Evolutionary conservation across 2,329 filamentous ascomycete species (phyloP).

Genomic region (Tolypocladium tundrense): DNA sequence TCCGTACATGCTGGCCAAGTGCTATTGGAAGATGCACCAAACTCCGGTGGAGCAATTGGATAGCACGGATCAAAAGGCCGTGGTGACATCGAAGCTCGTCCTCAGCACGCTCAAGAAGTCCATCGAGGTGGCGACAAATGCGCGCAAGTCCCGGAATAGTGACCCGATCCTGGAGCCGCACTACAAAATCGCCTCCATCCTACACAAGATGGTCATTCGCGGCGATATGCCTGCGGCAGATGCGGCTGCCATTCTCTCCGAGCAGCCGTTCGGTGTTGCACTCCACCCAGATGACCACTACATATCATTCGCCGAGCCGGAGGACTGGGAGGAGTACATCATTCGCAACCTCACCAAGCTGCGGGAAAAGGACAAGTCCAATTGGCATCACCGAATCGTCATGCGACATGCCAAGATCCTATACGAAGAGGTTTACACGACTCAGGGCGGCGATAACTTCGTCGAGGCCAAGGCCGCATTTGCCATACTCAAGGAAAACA

Average conservation of each 20-base stretch:
- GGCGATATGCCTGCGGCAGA: slow-evolving; percentile 36
- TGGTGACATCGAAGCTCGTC: slow-evolving; percentile 25
- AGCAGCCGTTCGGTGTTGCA: slow-evolving; percentile 40
- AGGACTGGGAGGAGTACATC: slow-evolving; percentile 50
- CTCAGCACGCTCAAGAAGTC: slow-evolving; percentile 40
- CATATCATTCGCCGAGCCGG: slow-evolving; percentile 29
- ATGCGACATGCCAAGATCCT: slow-evolving; percentile 56
- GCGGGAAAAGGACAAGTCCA: slow-evolving; percentile 72
- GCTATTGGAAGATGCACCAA: slow-evolving; percentile 54
- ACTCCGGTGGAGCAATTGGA: slow-evolving; percentile 34
- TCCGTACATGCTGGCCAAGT: slow-evolving; percentile 51
- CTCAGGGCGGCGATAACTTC: slow-evolving; percentile 32
- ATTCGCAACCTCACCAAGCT: slow-evolving; percentile 40
- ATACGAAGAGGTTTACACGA: slow-evolving; percentile 31
- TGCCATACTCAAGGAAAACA: slow-evolving; percentile 58
- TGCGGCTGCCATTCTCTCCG: slow-evolving; percentile 41
- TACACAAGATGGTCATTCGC: slow-evolving; percentile 67
- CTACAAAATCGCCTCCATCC: slow-evolving; percentile 76
- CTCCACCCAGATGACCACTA: slow-evolving; percentile 22
- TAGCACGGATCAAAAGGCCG: slow-evolving; percentile 26
- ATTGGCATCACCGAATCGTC: slow-evolving; percentile 91
- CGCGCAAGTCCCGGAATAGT: slow-evolving; percentile 46
- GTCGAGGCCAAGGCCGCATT: slow-evolving; percentile 71
- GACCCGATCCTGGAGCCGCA: slow-evolving; percentile 86
- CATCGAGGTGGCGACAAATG: slow-evolving; percentile 36